A percentile compares a stretch with the other conserved stretches of the same genome.
Evolutionary conservation across 257 asterid genomes (phyloP).

Genomic region (Forsythia viridissima): DNA sequence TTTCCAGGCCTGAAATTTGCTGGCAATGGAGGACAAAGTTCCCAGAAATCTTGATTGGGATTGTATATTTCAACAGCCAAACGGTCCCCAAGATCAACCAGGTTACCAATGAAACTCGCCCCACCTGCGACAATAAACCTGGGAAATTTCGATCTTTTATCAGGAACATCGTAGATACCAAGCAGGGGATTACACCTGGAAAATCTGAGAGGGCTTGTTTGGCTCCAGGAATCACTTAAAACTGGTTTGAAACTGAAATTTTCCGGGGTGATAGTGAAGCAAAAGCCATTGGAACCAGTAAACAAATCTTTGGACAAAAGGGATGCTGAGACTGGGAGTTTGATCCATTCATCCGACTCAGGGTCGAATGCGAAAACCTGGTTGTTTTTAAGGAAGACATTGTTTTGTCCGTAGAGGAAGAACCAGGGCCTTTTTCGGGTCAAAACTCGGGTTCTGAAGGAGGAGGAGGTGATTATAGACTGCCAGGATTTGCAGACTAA

Average conservation of each 20-base stretch:
- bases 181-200: conserved; percentile 26
- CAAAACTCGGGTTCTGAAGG: conserved; percentile 25
- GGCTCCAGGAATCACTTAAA: conserved; percentile 20
- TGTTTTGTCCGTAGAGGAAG: conserved; percentile 27
- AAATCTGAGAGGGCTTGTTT: conserved; percentile 22
- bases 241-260: conserved; percentile 26
- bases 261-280: conserved; percentile 22
- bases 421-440: conserved; percentile 34
- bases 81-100: conserved; percentile 19
- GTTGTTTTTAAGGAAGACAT: neutral
- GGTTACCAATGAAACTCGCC: conserved; percentile 11
- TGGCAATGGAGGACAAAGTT: conserved; percentile 30
- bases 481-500: conserved; percentile 46
- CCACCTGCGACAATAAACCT: conserved; percentile 35
- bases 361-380: conserved; percentile 41
- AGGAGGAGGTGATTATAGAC: conserved; percentile 20
- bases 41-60: conserved; percentile 32
- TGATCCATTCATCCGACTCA: conserved; percentile 31
- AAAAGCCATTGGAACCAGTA: conserved; percentile 24
- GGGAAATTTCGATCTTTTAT: conserved; percentile 6
- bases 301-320: conserved; percentile 13
- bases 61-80: conserved; percentile 31
- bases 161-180: conserved; percentile 14
- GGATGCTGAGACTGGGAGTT: conserved; percentile 19
- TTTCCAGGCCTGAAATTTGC: conserved; percentile 24